Percentiles rank a stretch among this genome's conserved stretches.
phyloP scores from a whole-genome alignment of 2,329 filamentous ascomycete species.

The Aphanoascus verrucosus region DNA sequence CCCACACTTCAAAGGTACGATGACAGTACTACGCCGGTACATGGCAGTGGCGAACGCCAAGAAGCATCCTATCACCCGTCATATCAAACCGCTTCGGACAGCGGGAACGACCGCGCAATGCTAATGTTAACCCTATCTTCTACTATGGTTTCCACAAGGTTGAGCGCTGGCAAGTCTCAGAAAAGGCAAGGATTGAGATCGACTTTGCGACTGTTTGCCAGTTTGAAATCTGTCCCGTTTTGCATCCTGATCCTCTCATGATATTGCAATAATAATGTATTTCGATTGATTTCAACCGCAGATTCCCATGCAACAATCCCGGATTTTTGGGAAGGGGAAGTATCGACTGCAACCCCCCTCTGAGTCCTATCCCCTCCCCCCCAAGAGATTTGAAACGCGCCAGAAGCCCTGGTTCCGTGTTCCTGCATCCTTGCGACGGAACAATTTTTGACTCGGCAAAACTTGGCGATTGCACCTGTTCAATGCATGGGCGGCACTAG shows the following conservation, averaged over 20 bases:
- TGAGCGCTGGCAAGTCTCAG: too few species aligned
- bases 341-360: neutral
- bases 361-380: too few species aligned
- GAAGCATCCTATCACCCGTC: too few species aligned
- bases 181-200: too few species aligned
- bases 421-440: conserved; percentile 3
- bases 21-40: neutral
- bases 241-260: too few species aligned
- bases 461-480: neutral
- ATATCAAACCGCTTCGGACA: too few species aligned
- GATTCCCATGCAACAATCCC: neutral
- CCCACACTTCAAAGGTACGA: neutral
- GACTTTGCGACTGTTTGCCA: too few species aligned
- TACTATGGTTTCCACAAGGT: neutral
- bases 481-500: neutral
- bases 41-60: neutral
- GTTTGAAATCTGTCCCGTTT: too few species aligned
- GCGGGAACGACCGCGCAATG: too few species aligned
- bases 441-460: neutral
- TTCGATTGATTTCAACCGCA: neutral
- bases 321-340: neutral
- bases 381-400: neutral
- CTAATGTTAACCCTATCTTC: too few species aligned
- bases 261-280: neutral
- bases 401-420: conserved; percentile 1